These are phyloP conservation scores for Chytriomyces hyalinus DNA, from an alignment of 192 early-diverging fungal genomes.

Conservation along the genomic window DNA sequence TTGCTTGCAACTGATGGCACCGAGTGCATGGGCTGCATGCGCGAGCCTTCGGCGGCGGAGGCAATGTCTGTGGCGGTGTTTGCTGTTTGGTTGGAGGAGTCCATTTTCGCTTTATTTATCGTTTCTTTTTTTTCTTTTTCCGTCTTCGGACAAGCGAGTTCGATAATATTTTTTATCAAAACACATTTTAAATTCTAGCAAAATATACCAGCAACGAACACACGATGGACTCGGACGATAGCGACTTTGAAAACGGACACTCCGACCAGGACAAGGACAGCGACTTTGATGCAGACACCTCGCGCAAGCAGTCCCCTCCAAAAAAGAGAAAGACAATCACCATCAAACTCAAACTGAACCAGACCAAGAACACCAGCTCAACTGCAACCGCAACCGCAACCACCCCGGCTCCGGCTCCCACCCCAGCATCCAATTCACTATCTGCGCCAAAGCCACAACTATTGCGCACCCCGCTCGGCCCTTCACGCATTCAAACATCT, in stretches of 20 bases:
- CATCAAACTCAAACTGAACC: background rate
- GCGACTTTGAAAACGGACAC: slow-evolving; percentile 2
- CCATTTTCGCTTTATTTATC: background rate
- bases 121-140: too few species aligned
- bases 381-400: background rate
- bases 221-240: background rate
- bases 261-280: background rate
- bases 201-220: background rate
- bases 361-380: background rate
- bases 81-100: background rate
- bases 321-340: background rate
- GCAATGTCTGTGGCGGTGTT: background rate
- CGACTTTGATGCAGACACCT: background rate
- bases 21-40: slow-evolving; percentile 3
- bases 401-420: background rate
- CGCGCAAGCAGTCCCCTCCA: background rate
- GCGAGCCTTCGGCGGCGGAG: background rate
- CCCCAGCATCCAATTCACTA: background rate
- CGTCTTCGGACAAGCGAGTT: too few species aligned
- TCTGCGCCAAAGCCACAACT: background rate
- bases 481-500: background rate
- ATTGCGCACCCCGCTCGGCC: slow-evolving; percentile 1
- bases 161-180: too few species aligned
- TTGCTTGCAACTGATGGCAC: too few species aligned
- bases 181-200: background rate